These are phyloP conservation scores for Pythium pyrilobum DNA, from an alignment of 352 stramenopile species.

Conservation along the genomic window DNA sequence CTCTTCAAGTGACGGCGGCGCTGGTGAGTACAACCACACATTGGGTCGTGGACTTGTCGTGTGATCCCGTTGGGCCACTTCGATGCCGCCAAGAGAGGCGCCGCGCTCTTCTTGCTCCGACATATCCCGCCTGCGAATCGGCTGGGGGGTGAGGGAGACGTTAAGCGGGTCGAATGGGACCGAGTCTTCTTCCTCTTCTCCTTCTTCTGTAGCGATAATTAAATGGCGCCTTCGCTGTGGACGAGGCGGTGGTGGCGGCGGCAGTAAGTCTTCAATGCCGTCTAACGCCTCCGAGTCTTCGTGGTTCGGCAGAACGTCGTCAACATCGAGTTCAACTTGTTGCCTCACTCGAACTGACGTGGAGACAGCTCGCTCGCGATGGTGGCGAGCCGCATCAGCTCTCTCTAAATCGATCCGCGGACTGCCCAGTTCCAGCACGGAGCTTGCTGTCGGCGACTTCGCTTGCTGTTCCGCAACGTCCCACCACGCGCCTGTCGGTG, in stretches of 20 bases:
- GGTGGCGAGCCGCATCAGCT: no score
- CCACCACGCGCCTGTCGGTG: constrained; percentile 34
- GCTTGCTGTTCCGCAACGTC: constrained; percentile 32
- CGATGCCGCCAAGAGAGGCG: not conserved
- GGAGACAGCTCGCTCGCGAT: not conserved
- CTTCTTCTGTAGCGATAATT: not conserved
- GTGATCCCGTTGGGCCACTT: not conserved
- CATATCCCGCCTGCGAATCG: constrained; percentile 9
- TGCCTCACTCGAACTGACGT: not conserved
- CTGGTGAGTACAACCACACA: constrained; percentile 43
- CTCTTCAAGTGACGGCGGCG: constrained; percentile 37
- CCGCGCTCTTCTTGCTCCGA: no score
- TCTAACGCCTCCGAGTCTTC: constrained; percentile 37
- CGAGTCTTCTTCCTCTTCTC: constrained; percentile 42
- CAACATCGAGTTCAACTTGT: not conserved
- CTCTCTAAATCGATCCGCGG: constrained; percentile 26
- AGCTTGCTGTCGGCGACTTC: constrained; percentile 23
- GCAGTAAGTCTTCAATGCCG: constrained; percentile 69
- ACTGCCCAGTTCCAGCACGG: constrained; percentile 46
- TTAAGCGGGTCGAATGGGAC: constrained; percentile 29
- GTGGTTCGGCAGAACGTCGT: not conserved
- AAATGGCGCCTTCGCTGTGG: not conserved
- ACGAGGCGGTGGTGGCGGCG: constrained; percentile 20
- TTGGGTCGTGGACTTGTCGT: not conserved
- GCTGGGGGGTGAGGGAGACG: constrained; percentile 49